Evolutionary conservation across 495 filamentous ascomycete species (phyloP), one percentile per base, ranked within the genome.

Genomic region (Neurospora discreta): DNA sequence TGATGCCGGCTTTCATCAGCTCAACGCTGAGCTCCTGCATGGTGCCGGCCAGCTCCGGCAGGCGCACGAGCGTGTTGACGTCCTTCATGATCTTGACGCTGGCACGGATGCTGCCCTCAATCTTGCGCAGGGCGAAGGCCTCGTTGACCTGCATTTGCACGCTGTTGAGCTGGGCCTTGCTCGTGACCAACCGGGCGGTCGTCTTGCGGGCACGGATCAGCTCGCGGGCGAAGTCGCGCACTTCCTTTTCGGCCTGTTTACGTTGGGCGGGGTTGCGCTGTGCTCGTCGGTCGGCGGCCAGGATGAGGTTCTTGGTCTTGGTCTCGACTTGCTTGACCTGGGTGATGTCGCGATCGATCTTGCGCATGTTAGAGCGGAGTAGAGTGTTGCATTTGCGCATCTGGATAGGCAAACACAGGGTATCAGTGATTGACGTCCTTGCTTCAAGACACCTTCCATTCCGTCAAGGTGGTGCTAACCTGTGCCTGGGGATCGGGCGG

Each of bases 131-230:
- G 6, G 93, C 92, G 78, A 98, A 99, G 3, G 96, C 95, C 82
- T 98, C 95, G 77, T 92, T 93, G 74, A 99, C 96, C 81, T 98
- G 96, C 96, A 98, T 97, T 76, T 94, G 90, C 71, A 99, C 96
- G 78, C 90, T 93, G 81, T 92, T 90, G 20, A 99, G 87, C 82
- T 98, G 95, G 7, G 95, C 96, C 77, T 94, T 94, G 73, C 88
- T 90, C 2, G 96, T 98, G 41, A 87, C 83, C 23, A 99, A 85
- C 23, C 95, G 90, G 30, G 84, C 80, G 11, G 85, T 85, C 71
- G 93, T 90, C 75, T 90, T 91, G 68, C 95, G 92, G 73, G 91
- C 88, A 40, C 92, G 89, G 70, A 99, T 87, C 65, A 99, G 87
- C 80, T 97, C 95, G 73, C 90, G 86, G 23, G 96, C 95, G 79